phyloP scores from a whole-genome alignment of 768 basidiomycete species.

The Tylopilus sp. region DNA sequence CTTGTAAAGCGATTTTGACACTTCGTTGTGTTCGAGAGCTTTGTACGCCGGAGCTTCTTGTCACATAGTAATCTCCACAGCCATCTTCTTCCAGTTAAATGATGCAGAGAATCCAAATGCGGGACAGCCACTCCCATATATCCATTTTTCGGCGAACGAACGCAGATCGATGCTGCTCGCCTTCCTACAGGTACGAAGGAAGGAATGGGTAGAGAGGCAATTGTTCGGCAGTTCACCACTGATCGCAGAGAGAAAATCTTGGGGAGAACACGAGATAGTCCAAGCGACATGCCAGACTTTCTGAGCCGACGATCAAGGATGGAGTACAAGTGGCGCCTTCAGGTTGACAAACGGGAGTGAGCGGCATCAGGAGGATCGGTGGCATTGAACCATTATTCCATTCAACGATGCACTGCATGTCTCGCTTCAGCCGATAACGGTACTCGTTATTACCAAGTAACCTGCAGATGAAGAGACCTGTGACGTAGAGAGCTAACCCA shows the following conservation, averaged over 20 bases:
- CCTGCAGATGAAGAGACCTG: conserved; percentile 81
- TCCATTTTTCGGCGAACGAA: conserved; percentile 98
- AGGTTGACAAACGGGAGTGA: conserved; percentile 86
- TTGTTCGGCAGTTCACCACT: conserved; percentile 87
- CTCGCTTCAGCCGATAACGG: conserved; percentile 90
- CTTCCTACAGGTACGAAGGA: conserved; percentile 89
- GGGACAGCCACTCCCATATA: conserved; percentile 96
- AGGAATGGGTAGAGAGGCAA: conserved; percentile 82
- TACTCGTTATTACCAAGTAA: conserved; percentile 96
- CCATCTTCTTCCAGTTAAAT: conserved; percentile 98
- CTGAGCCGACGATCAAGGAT: conserved; percentile 92
- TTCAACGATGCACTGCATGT: conserved; percentile 89
- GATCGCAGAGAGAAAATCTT: conserved; percentile 90
- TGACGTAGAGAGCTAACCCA: conserved; percentile 88
- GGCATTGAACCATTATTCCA: conserved; percentile 87
- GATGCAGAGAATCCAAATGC: conserved; percentile 84
- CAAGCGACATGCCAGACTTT: conserved; percentile 93
- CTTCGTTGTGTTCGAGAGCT: conserved; percentile 61
- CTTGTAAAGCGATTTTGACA: no score
- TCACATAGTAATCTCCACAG: conserved; percentile 92
- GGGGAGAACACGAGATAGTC: conserved; percentile 90
- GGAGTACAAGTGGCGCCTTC: conserved; percentile 93
- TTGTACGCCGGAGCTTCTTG: conserved; percentile 82
- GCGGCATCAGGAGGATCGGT: conserved; percentile 88
- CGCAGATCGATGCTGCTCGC: conserved; percentile 88